Evolutionary conservation across 257 asterid genomes (phyloP), one percentile per base, ranked within the genome.

Genomic region (Cruciata laevipes): DNA sequence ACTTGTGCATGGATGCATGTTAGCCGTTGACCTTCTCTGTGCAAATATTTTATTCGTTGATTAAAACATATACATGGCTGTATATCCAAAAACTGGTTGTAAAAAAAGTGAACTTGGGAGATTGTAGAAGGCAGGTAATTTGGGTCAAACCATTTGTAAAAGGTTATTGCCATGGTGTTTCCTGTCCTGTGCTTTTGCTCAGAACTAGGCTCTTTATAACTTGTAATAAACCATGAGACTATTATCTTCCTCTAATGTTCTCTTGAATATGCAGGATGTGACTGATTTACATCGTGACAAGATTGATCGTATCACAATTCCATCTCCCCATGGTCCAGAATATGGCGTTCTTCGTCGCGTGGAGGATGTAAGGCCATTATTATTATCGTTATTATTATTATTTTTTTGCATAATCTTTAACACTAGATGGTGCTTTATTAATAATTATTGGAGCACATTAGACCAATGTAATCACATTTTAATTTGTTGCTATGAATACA

Each of bases 211-310:
- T 52, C 38, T 37, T 33, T 31, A 25, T 1, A 31, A 10, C 35
- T 20, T 3, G 0, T 33, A 25, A 30, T 31, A 10, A n/a, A 16
- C 14, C 10, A 31, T 31, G 24, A 25, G 32, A 49, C 16, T 13
- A 1, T 16, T 17, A 9, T 24, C 40, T 14, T 0, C 21, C 31
- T 58, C 59, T 57, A 59, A 67, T 24, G n/a, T 16, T 55, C 33
- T 53, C 24, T 21, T 61, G 52, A 65, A 69, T 69, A 31, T 67
- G 66, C 81, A 81, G 83, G 93, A 81, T 81, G 93, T 87, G 71
- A 90, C 96, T 12, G 98, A 94, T 81, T 79, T 94, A 73, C 99
- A 90, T 77, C 96, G 96, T 52, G 96, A 90, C 78, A 85, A 88
- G 69, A 90, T 94, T 56, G 99, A 94, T 84, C 97, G 88, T 71